A percentile compares a stretch with the other conserved stretches of the same genome.
Conservation (phyloP, 371 early-diverging fungal genomes). For the Rhizopus sp. region DNA sequence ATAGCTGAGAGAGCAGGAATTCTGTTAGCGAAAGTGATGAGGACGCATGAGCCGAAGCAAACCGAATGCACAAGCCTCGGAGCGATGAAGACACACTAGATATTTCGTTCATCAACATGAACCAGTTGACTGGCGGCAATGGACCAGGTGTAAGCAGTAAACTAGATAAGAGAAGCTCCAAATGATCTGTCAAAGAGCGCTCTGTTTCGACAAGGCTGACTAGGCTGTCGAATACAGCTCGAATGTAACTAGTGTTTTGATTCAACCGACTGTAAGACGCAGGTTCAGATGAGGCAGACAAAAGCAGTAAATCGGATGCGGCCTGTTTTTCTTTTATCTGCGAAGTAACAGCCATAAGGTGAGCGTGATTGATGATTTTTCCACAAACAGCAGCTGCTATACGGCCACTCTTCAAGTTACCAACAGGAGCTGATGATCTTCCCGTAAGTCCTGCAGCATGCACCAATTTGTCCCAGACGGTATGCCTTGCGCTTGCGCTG, state of each 20-base stretch:
- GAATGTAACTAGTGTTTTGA: constrained; percentile 53
- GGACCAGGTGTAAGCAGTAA: constrained; percentile 48
- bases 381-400: constrained; percentile 43
- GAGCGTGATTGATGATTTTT: constrained; percentile 25
- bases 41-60: constrained; percentile 56
- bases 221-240: constrained; percentile 49
- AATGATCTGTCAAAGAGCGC: background rate
- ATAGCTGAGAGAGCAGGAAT: constrained; percentile 47
- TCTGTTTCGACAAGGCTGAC: constrained; percentile 4
- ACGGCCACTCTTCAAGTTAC: constrained; percentile 42
- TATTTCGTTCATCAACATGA: constrained; percentile 37
- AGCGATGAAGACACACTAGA: constrained; percentile 28
- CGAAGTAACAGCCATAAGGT: constrained; percentile 2
- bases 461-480: constrained; percentile 23
- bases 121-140: constrained; percentile 65
- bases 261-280: constrained; percentile 50
- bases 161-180: constrained; percentile 8
- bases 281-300: constrained; percentile 43
- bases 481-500: constrained; percentile 11
- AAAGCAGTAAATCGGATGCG: constrained; percentile 5
- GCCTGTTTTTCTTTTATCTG: constrained; percentile 8
- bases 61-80: constrained; percentile 28
- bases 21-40: constrained; percentile 59
- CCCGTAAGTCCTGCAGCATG: constrained; percentile 26
- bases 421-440: constrained; percentile 19